Base-by-base conservation (phyloP, 257 asterid genomes). In the Nicotiana knightiana region DNA sequence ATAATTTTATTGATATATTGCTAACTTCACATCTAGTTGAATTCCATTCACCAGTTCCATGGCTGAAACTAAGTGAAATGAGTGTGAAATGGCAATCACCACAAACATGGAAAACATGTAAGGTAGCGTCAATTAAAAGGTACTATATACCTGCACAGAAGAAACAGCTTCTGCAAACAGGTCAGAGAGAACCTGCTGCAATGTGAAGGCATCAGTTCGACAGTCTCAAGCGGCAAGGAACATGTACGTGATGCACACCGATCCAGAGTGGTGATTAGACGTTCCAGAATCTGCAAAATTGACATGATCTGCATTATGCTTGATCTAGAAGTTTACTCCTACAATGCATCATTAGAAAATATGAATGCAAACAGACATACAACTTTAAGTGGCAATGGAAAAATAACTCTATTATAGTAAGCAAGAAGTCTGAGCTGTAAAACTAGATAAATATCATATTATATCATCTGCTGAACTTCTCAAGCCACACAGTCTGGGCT, bases 201-300 rank as follows among this genome's bases (percentile, higher is more conserved):
- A 88, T 96, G 97, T 67, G 95, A 84, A 86, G 99, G 98, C 97
- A 96, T 92, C 82, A 94, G 94, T 88, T 92, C 97, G 70, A 94
- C 99, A 75, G 97, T 96, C 88, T 93, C 95, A 32, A 96, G 87
- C 6, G 99, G 99, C 91, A 96, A 92, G 83, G 91, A 93, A 82
- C 92, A 92, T 66, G 98, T 96, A 62, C 99, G 95, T 4, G 99
- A 96, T 85, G 99, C 99, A 85, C 99, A 96, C 66, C 95, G 96
- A 83, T 96, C 99, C 46, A 96, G 91, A 84, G 99, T 94, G 86
- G 92, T 87, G 82, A 92, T 86, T 83, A 96, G 86, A 86, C 97
- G 91, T 61, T 86, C 94, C 78, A 94, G 80, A 86, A 90, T 90
- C 99, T 96, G 96, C 15, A 33, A 75, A 88, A 85, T 64, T 81